phyloP scores from a whole-genome alignment of 2,329 filamentous ascomycete species.

The Pyricularia sp. region DNA sequence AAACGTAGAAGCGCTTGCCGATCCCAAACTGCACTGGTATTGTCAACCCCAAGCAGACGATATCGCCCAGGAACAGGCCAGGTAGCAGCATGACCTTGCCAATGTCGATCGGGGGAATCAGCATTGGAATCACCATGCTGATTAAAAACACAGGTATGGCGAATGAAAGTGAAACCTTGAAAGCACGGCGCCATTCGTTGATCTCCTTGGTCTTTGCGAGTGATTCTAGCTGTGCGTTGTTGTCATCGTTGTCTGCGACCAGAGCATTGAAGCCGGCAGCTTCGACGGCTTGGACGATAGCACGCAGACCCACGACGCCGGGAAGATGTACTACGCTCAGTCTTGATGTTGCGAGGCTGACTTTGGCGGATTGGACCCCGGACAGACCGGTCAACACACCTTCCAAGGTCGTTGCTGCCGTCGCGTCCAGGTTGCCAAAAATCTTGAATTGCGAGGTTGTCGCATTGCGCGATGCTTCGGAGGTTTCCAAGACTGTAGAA shows the following conservation, averaged over 20 bases:
- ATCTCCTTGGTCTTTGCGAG: conserved; percentile 95
- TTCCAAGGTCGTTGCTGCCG: conserved; percentile 64
- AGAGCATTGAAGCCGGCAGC: conserved; percentile 79
- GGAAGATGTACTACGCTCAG: conserved; percentile 67
- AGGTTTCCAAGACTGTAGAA: conserved; percentile 57
- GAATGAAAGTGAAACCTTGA: conserved; percentile 68
- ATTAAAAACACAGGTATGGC: conserved; percentile 86
- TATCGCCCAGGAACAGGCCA: conserved; percentile 80
- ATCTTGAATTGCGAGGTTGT: conserved; percentile 71
- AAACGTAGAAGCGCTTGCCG: conserved; percentile 85
- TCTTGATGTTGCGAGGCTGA: conserved; percentile 66
- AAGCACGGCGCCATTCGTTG: conserved; percentile 79
- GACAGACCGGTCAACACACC: conserved; percentile 51
- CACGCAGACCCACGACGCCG: conserved; percentile 64
- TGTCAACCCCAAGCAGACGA: conserved; percentile 75
- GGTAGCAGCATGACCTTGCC: conserved; percentile 56
- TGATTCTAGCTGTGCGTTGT: conserved; percentile 92
- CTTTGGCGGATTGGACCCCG: conserved; percentile 64
- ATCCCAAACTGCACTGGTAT: conserved; percentile 95
- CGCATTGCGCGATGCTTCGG: conserved; percentile 42
- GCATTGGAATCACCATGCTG: conserved; percentile 92
- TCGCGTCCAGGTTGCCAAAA: conserved; percentile 67
- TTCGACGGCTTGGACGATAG: conserved; percentile 75
- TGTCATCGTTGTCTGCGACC: conserved; percentile 85
- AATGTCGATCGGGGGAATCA: conserved; percentile 65